Evolutionary conservation across 1,284 basidiomycete species (phyloP), one percentile per base, ranked within the genome.

Genomic region (Dichomitus squalens): DNA sequence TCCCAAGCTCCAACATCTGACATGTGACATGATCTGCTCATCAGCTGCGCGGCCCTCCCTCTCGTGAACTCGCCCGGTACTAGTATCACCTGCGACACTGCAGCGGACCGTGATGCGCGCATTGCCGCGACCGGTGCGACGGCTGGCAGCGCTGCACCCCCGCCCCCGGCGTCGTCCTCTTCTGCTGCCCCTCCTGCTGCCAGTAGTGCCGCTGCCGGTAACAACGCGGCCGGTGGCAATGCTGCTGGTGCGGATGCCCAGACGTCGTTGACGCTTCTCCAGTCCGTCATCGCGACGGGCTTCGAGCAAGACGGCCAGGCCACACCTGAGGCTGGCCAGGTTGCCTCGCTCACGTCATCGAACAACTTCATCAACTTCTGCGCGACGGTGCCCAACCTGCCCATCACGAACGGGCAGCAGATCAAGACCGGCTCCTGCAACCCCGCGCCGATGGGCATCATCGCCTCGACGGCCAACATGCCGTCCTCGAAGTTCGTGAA

Each of bases 281-380:
- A 41, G 3, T 59, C 63, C 5, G 60, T 70, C 7, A 59, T 70
- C 35, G 65, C 67, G 16, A 64, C 52, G 18, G 68, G 68, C 18
- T 69, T 70, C 47, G 55, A 58, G 14, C 49, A 66, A 11, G 54
- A 69, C 54, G 82, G 82, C 8, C 81, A 83, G 60, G 67, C 71
- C 21, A 68, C 67, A 65, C 73, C 76, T 1, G 64, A 69, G 7
- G 73, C 73, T 38, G 78, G 77, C 39, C 79, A 82, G 67, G 77
- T 75, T 27, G 69, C 81, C 11, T 83, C 80, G 8, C 65, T 78
- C 25, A 66, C 65, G 33, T 80, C 79, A 46, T 71, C 63, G 38
- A 84, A 84, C 74, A 84, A 84, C 75, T 83, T 81, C 69, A 81
- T 81, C 74, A 80, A 80, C 71, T 81, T 80, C 64, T 74, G 75